Base-by-base conservation (phyloP, 2,329 filamentous ascomycete genomes). In the Lasiodiplodia hormozganensis region DNA sequence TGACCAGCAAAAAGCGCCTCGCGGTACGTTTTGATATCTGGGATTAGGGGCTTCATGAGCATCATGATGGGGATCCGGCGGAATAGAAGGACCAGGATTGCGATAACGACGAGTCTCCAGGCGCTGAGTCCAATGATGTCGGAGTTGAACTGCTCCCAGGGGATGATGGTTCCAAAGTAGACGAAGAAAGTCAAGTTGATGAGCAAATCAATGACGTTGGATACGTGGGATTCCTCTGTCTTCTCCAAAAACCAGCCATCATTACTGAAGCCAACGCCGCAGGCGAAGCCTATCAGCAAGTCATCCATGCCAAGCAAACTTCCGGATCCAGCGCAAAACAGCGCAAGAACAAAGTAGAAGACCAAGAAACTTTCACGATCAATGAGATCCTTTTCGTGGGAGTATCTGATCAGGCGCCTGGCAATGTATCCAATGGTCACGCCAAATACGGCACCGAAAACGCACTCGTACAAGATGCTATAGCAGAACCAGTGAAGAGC, bases 241-340 rank as follows among this genome's bases (percentile, higher is more conserved):
- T 97, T 97, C 76, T 97, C 92, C 18, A 92, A 92, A 75, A 99
- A 99, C 96, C 96, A 99, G 72, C 96, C 96, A 77, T 99, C 96
- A 79, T 99, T 99, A 74, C 94, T 97, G 84, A 99, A 99, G 67
- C 96, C 96, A n/a, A 99, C 96, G 69, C 96, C 96, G 67, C 92
- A 93, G 16, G 95, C 90, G 76, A 99, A 99, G 49, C 96, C 96
- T 49, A 99, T 93, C 3, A 99, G 87, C 62, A 99, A 83, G 79
- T 99, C 96, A 78, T 99, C 96, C 75, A 97, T 86, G 62, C 96
- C 96, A 54, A 99, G 84, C 69, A 97, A 87, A 79, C 93, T 94
- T 36, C 96, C 96, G 0, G 95, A 95, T 21, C 96, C 96, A 69
- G 96, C 96, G 77, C 94, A 97, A 81, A 97, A 99, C 25, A 99